Conservation (phyloP, 441 rosid species). For the Adansonia gregorii region DNA sequence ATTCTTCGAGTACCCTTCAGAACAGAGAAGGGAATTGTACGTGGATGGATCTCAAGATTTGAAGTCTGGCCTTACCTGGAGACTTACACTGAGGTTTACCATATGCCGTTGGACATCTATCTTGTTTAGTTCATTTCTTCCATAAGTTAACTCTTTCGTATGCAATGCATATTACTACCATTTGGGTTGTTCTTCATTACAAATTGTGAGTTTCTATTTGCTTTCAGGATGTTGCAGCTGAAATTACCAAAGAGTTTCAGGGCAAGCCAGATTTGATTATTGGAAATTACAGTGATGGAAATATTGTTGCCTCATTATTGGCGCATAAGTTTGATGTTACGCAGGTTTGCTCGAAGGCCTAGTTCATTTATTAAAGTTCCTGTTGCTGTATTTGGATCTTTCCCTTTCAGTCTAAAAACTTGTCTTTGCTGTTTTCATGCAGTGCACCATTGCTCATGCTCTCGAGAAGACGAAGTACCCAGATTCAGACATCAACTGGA, state of each 20-base stretch:
- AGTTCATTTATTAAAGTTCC: neutral
- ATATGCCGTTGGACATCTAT: neutral
- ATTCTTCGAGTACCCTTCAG: slow-evolving; percentile 96
- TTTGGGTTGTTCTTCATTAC: neutral
- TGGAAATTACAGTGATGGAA: slow-evolving; percentile 97
- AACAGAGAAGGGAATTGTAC: slow-evolving; percentile 80
- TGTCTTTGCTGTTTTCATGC: slow-evolving; percentile 17
- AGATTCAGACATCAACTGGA: slow-evolving; percentile 97
- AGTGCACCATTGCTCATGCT: slow-evolving; percentile 98
- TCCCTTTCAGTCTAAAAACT: neutral
- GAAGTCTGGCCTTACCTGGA: slow-evolving; percentile 99
- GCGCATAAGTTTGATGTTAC: slow-evolving; percentile 91
- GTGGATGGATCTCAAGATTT: slow-evolving; percentile 92
- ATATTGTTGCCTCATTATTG: slow-evolving; percentile 90
- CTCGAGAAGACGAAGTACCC: slow-evolving; percentile 95
- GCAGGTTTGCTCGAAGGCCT: slow-evolving; percentile 52
- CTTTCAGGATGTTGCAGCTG: slow-evolving; percentile 82
- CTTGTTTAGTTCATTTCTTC: neutral
- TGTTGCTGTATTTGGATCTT: neutral
- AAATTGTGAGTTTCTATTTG: neutral
- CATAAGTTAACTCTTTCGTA: neutral
- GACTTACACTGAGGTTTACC: slow-evolving; percentile 79
- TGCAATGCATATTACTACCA: neutral
- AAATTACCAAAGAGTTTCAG: slow-evolving; percentile 77
- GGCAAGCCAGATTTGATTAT: slow-evolving; percentile 94